A percentile compares a stretch with the other conserved stretches of the same genome.
Conservation (phyloP, 805 yeast species). For the Candida ipomoeae region DNA sequence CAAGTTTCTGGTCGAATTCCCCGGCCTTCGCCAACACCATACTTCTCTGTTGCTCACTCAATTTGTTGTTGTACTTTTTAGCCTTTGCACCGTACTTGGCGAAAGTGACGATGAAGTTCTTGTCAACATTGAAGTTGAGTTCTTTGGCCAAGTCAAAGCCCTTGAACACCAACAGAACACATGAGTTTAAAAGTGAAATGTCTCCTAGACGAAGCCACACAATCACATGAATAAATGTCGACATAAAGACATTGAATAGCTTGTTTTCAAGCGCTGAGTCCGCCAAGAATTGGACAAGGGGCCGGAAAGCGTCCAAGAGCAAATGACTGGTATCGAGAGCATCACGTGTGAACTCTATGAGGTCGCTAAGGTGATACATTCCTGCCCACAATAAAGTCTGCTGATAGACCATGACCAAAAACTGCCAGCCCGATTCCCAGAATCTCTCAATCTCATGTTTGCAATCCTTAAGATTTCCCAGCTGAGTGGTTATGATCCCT, state of each 20-base stretch:
- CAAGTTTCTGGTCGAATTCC: constrained; percentile 49
- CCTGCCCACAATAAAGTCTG: constrained; percentile 76
- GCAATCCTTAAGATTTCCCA: constrained; percentile 3
- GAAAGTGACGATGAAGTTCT: constrained; percentile 49
- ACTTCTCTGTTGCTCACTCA: constrained; percentile 61
- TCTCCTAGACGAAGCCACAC: constrained; percentile 85
- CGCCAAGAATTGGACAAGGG: constrained; percentile 23
- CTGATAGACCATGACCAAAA: constrained; percentile 62
- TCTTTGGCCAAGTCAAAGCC: constrained; percentile 63
- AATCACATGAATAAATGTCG: constrained; percentile 63
- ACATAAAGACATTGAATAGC: constrained; percentile 51
- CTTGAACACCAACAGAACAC: constrained; percentile 65
- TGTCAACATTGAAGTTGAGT: constrained; percentile 48
- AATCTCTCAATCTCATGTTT: constrained; percentile 32
- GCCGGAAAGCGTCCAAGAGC: constrained; percentile 61
- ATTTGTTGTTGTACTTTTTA: constrained; percentile 62
- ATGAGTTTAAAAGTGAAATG: constrained; percentile 61
- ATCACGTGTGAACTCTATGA: constrained; percentile 83
- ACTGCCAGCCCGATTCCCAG: constrained; percentile 74
- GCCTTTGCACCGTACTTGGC: constrained; percentile 65
- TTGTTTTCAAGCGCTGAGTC: constrained; percentile 11
- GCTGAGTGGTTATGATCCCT: constrained; percentile 43
- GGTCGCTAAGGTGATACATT: constrained; percentile 47
- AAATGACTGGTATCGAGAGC: constrained; percentile 72
- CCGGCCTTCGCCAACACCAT: constrained; percentile 62